phyloP scores from a whole-genome alignment of 2,329 filamentous ascomycete genomes.

The Sporothrix inflata region DNA sequence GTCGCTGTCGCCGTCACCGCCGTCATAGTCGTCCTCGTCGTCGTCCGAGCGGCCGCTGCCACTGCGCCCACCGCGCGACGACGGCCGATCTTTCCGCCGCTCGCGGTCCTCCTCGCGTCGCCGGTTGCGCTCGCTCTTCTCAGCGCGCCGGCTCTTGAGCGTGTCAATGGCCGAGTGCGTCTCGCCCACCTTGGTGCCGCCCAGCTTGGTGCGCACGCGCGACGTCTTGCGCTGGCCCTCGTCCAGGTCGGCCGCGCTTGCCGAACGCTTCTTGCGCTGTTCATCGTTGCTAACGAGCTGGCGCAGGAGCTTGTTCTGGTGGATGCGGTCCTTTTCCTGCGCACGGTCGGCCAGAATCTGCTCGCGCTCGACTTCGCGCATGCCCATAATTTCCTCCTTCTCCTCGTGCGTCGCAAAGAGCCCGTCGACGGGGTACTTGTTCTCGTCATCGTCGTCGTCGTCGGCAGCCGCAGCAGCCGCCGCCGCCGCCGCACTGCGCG shows the following conservation, averaged over 20 bases:
- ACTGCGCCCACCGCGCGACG: slow-evolving; percentile 39
- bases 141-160: slow-evolving; percentile 63
- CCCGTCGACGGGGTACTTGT: slow-evolving; percentile 84
- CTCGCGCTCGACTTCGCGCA: slow-evolving; percentile 91
- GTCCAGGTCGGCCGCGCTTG: slow-evolving; percentile 75
- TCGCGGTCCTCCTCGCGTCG: slow-evolving; percentile 67
- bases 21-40: slow-evolving; percentile 57
- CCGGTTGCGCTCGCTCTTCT: slow-evolving; percentile 66
- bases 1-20: slow-evolving; percentile 72
- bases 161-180: slow-evolving; percentile 74
- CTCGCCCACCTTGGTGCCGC: slow-evolving; percentile 68
- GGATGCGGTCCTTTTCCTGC: slow-evolving; percentile 77
- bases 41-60: slow-evolving; percentile 39
- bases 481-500: slow-evolving; percentile 15
- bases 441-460: slow-evolving; percentile 58
- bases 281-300: slow-evolving; percentile 71
- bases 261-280: slow-evolving; percentile 76
- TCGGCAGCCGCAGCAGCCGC: slow-evolving; percentile 11
- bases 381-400: slow-evolving; percentile 76
- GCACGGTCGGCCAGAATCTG: slow-evolving; percentile 86
- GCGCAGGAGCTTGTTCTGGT: slow-evolving; percentile 80
- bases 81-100: slow-evolving; percentile 56
- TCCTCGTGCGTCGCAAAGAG: slow-evolving; percentile 76
- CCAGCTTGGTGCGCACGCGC: slow-evolving; percentile 69
- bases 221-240: slow-evolving; percentile 75